Base-by-base conservation (phyloP, 768 basidiomycete genomes). In the Flagelloscypha sp. region DNA sequence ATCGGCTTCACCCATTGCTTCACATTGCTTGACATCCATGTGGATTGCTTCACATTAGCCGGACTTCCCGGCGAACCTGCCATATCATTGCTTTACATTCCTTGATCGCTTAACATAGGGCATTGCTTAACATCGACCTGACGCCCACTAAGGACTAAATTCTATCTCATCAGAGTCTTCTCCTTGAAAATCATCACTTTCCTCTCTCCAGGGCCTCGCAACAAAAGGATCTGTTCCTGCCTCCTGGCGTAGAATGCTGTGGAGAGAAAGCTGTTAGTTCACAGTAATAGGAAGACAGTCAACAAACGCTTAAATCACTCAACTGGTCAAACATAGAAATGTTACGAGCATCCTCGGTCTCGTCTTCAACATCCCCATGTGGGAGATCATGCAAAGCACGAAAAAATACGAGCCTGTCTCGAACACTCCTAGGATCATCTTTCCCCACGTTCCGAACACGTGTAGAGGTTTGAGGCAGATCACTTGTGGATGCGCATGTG, bases 291-390 rank as follows among this genome's bases (percentile, higher is more conserved):
- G 30, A n/a, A 25, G n/a, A 32, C 35, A n/a, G n/a, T n/a, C n/a
- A n/a, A n/a, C n/a, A n/a, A n/a, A n/a, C n/a, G n/a, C n/a, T n/a
- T n/a, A 32, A 36, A 18, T 25, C n/a, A 11, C 58, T 72, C 49
- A 44, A 85, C 84, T 76, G 68, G 50, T 86, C 84, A 52, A 86
- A 86, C 45, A 83, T 57, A n/a, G 64, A 64, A 36, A 85, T 70
- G 0, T 58, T 58, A 9, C 52, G 53, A 43, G 83, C 78, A 16
- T 65, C 59, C 8, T 53, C 54, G 10, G 57, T 57, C 21, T 57
- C 55, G 15, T 54, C 56, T 27, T 53, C 51, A 0, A 18, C 43
- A 13, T 53, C 54, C 17, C 48, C 49, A 20, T 56, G 53, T 20
- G 54, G 30, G 18, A 39, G 37, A 1, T 47, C 56, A 32, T 44